Evolutionary conservation across 2,329 filamentous ascomycete species (phyloP).

Genomic region (Paecilomyces fulvus): DNA sequence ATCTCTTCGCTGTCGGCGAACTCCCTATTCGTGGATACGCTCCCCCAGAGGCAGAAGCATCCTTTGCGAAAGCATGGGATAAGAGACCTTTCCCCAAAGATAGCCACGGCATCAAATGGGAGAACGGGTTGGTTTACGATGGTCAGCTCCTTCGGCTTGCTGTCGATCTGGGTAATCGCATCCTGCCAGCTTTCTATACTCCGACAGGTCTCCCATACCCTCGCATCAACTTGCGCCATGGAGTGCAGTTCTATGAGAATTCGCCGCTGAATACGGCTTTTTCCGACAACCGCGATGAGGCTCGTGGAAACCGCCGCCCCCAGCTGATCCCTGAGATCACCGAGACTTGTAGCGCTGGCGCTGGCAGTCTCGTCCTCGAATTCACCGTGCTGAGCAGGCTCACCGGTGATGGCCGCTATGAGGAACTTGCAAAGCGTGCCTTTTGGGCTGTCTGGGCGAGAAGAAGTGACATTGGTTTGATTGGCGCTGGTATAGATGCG

Average conservation of each 20-base stretch:
- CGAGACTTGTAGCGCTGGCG: slow-evolving; percentile 92
- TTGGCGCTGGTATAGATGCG: slow-evolving; percentile 86
- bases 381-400: slow-evolving; percentile 85
- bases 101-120: slow-evolving; percentile 54
- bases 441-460: slow-evolving; percentile 97
- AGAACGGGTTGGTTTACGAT: slow-evolving; percentile 71
- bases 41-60: slow-evolving; percentile 36
- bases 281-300: slow-evolving; percentile 41
- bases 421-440: slow-evolving; percentile 78
- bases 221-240: slow-evolving; percentile 80
- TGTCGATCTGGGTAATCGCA: slow-evolving; percentile 69
- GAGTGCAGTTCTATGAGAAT: slow-evolving; percentile 86
- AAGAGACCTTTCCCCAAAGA: slow-evolving; percentile 18
- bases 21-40: slow-evolving; percentile 76
- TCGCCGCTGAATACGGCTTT: slow-evolving; percentile 59
- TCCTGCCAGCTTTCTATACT: slow-evolving; percentile 88
- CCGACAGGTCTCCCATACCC: slow-evolving; percentile 89
- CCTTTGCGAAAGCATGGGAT: slow-evolving; percentile 34
- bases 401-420: slow-evolving; percentile 79
- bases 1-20: slow-evolving; percentile 85
- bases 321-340: slow-evolving; percentile 61
- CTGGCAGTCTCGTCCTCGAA: slow-evolving; percentile 89
- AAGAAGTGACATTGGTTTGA: slow-evolving; percentile 74
- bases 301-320: slow-evolving; percentile 32
- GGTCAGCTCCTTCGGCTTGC: slow-evolving; percentile 87